phyloP scores from a whole-genome alignment of 306 rosid species.

The Quercus aquifolioides region DNA sequence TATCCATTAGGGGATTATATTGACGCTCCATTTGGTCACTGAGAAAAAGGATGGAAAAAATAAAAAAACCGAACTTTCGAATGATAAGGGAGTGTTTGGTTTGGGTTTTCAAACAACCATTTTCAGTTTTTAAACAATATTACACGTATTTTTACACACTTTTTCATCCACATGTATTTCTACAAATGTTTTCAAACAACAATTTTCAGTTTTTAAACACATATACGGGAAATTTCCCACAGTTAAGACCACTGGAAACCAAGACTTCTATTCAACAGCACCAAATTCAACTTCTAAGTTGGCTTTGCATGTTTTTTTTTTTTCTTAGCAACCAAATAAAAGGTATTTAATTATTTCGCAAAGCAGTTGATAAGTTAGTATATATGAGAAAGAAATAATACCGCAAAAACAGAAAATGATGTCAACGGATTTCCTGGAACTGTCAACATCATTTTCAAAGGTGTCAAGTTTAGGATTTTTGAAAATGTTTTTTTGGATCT shows the following conservation, averaged over 20 bases:
- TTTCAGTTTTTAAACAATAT: too few relatives aligned
- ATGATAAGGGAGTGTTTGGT: too few relatives aligned
- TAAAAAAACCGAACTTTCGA: conserved; percentile 10
- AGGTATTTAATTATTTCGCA: background rate
- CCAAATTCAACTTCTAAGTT: background rate
- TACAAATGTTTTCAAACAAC: too few relatives aligned
- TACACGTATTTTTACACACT: too few relatives aligned
- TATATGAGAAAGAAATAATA: conserved; percentile 31
- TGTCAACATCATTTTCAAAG: background rate
- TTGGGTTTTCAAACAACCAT: too few relatives aligned
- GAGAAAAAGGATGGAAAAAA: conserved; percentile 32
- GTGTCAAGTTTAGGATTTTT: too few relatives aligned
- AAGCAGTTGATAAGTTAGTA: background rate
- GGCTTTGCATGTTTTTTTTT: background rate
- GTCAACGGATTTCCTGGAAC: conserved; percentile 69
- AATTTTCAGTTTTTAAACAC: too few relatives aligned
- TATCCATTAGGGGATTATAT: background rate
- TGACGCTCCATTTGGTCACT: conserved; percentile 17
- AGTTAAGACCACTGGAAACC: conserved; percentile 3
- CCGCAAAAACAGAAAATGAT: conserved; percentile 72
- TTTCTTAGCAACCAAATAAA: background rate
- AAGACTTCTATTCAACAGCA: background rate
- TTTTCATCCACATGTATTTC: too few relatives aligned
- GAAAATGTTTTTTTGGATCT: too few relatives aligned
- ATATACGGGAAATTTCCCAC: too few relatives aligned